Base-by-base conservation (phyloP, 2,329 filamentous ascomycete species). In the Trichophyton rubrum region DNA sequence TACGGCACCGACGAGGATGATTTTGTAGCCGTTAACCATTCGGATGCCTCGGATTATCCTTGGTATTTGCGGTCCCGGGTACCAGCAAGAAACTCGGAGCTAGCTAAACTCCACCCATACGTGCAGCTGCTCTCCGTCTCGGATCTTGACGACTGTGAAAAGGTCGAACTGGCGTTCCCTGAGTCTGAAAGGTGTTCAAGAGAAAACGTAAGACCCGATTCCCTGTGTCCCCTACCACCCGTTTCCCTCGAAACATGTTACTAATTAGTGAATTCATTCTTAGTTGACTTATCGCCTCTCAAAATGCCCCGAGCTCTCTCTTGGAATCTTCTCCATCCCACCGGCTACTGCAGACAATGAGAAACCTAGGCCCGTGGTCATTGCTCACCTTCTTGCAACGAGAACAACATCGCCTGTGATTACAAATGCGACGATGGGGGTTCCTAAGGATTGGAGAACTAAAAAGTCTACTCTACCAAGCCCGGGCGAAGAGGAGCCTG, bases 341-440 rank as follows among this genome's bases (percentile, higher is more conserved):
- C 80, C 69, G 68, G 77, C 66, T 73, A 77, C 65, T 74, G 75
- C 58, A 81, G 83, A 65, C 75, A 77, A 65, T 78, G 80, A 41
- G 79, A 88, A 66, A 82, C 88, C 74, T 72, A 76, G 71, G 80
- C 81, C 64, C 76, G 80, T 68, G 75, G 79, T 96, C 24, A 79
- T 96, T 56, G 90, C 84, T 43, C 89, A 95, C 73, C 80, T 92
- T 65, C 78, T 95, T 63, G 82, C 87, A 20, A 91, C 90, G 11
- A 85, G 88, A 65, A 87, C 85, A 41, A 77, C 78, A 41, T 80
- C 82, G 58, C 69, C 75, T 0, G 73, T 82, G 47, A 83, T 95
- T 60, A 88, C 85, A 1, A 90, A 95, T 68, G 79, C 79, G 5
- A 84, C 89, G 64, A 95, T 96, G 89, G 81, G 79, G 22, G 79